Conservation (phyloP, 345 rosid genomes). For the Reutealis trisperma region DNA sequence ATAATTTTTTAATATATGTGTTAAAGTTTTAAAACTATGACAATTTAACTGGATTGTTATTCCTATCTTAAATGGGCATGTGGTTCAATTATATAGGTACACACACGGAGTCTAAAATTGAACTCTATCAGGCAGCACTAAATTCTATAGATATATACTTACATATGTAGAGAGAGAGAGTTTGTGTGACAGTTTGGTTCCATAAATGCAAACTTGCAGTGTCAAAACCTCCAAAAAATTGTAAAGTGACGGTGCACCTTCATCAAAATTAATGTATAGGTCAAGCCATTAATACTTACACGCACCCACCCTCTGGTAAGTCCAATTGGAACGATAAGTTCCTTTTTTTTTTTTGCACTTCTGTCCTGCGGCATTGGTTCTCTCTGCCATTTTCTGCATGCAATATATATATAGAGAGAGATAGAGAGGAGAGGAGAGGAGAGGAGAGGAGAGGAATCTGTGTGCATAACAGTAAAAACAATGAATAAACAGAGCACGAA, state of each 20-base stretch:
- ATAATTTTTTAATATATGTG: too few species aligned
- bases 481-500: background rate
- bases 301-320: background rate
- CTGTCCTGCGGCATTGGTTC: too few species aligned
- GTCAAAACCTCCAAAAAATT: background rate
- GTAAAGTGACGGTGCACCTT: background rate
- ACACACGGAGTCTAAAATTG: background rate
- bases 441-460: background rate
- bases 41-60: too few species aligned
- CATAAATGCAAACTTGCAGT: slow-evolving; percentile 3
- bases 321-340: background rate
- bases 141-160: too few species aligned
- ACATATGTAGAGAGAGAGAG: background rate
- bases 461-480: background rate
- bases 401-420: background rate
- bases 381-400: background rate
- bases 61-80: too few species aligned
- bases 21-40: too few species aligned
- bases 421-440: too few species aligned
- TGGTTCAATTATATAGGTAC: background rate
- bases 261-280: background rate
- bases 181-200: background rate
- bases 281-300: background rate
- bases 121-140: background rate
- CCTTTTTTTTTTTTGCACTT: background rate